Evolutionary conservation across 1,139 yeast species (phyloP).

Genomic region (Hanseniaspora sp.): DNA sequence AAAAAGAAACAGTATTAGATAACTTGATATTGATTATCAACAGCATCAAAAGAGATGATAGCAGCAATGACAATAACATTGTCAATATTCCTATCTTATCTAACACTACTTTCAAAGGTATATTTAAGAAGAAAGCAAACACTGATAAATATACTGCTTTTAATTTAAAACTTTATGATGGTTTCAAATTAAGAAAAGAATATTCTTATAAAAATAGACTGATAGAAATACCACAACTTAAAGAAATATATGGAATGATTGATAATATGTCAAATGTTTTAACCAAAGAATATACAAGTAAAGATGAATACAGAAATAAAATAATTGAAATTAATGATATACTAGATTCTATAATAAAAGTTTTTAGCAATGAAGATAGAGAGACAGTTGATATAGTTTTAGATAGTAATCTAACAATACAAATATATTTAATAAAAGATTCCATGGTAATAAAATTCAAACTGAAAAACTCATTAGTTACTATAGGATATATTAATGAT

Average conservation of each 20-base stretch:
- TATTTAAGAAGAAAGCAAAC: constrained; percentile 3
- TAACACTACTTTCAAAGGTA: constrained; percentile 8
- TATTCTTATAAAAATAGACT: neutral
- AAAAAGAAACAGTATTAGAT: neutral
- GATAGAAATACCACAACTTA: constrained; percentile 6
- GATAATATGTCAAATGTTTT: neutral
- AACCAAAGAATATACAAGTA: neutral
- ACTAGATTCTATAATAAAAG: neutral
- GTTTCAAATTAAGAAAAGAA: neutral
- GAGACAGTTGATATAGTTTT: neutral
- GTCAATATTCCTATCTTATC: constrained; percentile 8
- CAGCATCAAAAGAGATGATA: neutral
- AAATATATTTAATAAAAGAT: constrained; percentile 5
- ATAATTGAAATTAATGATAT: neutral
- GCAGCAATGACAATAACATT: no score
- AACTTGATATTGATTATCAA: neutral
- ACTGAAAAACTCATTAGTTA: neutral
- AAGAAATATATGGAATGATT: neutral
- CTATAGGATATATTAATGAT: constrained; percentile 13
- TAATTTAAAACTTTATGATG: neutral
- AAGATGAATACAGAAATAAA: neutral
- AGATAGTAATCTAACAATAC: neutral
- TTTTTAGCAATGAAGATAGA: neutral
- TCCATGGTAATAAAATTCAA: constrained; percentile 11
- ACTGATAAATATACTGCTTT: constrained; percentile 1